Percentiles rank a stretch among this genome's conserved stretches.
These are phyloP conservation scores for Cicer chorassanicum DNA, from an alignment of 306 rosid genomes.

Conservation along the genomic window DNA sequence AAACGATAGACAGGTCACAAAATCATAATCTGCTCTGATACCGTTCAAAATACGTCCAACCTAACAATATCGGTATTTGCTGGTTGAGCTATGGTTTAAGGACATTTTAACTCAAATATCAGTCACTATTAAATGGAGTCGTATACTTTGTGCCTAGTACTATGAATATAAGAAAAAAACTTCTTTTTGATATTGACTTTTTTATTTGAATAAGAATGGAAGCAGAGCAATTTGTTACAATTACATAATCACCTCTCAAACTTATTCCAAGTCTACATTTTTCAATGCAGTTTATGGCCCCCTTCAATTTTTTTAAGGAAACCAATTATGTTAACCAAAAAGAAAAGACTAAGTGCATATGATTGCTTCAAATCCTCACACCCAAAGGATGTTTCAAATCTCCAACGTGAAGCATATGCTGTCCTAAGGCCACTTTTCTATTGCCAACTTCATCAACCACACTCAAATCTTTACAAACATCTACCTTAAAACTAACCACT, in stretches of 20 bases:
- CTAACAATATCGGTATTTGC: no score
- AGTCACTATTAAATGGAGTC: no score
- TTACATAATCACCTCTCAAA: slow-evolving; percentile 10
- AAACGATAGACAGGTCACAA: no score
- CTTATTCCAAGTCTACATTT: slow-evolving; percentile 22
- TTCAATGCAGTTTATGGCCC: not conserved
- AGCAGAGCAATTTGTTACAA: slow-evolving; percentile 41
- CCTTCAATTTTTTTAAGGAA: slow-evolving; percentile 36
- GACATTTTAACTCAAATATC: no score
- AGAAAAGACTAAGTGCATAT: slow-evolving; percentile 31
- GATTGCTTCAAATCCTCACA: slow-evolving; percentile 68
- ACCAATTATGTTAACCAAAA: slow-evolving; percentile 9
- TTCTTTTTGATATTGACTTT: not conserved
- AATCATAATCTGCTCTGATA: no score
- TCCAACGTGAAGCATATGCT: slow-evolving; percentile 82
- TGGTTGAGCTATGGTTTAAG: no score
- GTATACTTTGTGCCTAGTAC: no score
- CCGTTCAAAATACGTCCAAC: no score
- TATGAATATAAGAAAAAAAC: no score
- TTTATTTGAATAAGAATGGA: slow-evolving; percentile 36
- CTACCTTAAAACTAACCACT: slow-evolving; percentile 69
- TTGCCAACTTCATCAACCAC: slow-evolving; percentile 86
- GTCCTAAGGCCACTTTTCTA: slow-evolving; percentile 78
- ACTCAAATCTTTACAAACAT: slow-evolving; percentile 88
- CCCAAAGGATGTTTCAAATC: slow-evolving; percentile 69